Evolutionary conservation across 495 filamentous ascomycete species (phyloP).

Genomic region (Annulohypoxylon stygium): DNA sequence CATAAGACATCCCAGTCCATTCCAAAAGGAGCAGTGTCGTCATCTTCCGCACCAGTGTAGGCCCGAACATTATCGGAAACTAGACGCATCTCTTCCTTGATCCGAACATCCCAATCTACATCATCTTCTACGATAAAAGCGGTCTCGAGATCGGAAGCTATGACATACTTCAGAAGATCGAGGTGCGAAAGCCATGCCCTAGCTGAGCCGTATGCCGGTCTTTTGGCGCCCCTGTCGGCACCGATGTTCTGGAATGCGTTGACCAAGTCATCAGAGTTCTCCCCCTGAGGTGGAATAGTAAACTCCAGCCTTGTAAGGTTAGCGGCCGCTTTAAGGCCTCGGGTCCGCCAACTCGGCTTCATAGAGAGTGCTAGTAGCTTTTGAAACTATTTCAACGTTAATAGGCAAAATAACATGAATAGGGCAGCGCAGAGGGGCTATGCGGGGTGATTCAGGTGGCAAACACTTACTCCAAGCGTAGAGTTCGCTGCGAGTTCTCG

Average conservation of each 20-base stretch:
- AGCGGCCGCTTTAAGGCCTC: slow-evolving; percentile 46
- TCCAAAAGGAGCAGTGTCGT: slow-evolving; percentile 57
- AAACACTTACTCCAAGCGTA: slow-evolving; percentile 31
- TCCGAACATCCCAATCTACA: slow-evolving; percentile 61
- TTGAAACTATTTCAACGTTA: slow-evolving; percentile 38
- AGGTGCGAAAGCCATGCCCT: slow-evolving; percentile 53
- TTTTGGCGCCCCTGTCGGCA: slow-evolving; percentile 11
- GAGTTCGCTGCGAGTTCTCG: slow-evolving; percentile 25
- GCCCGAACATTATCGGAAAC: slow-evolving; percentile 54
- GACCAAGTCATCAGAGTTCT: slow-evolving; percentile 35
- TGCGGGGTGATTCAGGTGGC: not conserved
- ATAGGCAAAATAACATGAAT: not conserved
- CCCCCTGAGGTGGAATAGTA: slow-evolving; percentile 37
- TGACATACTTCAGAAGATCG: slow-evolving; percentile 53
- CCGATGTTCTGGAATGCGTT: slow-evolving; percentile 34
- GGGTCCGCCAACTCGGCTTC: slow-evolving; percentile 43
- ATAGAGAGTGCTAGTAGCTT: slow-evolving; percentile 45
- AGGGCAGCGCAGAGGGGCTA: not conserved
- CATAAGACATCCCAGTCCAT: slow-evolving; percentile 63
- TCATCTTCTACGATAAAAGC: slow-evolving; percentile 65
- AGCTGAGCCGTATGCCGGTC: slow-evolving; percentile 30
- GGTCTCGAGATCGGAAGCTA: slow-evolving; percentile 58
- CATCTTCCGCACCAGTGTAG: slow-evolving; percentile 29
- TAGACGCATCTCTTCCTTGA: slow-evolving; percentile 57
- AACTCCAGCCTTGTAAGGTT: slow-evolving; percentile 38